These are phyloP conservation scores for Penicillium antarcticum DNA, from an alignment of 495 filamentous ascomycete genomes.

Conservation along the genomic window DNA sequence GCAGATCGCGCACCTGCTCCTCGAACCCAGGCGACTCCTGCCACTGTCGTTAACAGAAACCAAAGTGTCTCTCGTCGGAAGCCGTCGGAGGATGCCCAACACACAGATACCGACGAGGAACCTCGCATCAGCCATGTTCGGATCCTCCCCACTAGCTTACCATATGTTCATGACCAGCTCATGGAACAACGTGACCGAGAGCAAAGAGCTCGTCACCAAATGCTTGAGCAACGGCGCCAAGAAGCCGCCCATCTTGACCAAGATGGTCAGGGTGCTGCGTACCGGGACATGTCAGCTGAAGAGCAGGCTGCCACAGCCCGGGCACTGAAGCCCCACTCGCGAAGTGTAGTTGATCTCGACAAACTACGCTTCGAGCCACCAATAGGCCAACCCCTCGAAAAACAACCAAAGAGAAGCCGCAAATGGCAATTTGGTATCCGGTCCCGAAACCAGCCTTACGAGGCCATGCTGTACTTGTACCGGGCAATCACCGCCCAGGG, in stretches of 20 bases:
- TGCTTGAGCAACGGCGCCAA: constrained; percentile 25
- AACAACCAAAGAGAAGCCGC: constrained; percentile 63
- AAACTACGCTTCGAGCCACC: constrained; percentile 62
- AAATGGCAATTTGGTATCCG: constrained; percentile 98
- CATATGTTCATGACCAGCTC: constrained; percentile 82
- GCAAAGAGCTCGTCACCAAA: constrained; percentile 26
- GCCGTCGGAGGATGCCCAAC: constrained; percentile 22
- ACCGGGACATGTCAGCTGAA: constrained; percentile 55
- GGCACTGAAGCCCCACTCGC: constrained; percentile 76
- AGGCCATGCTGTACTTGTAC: constrained; percentile 92
- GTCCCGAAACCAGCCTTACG: constrained; percentile 85
- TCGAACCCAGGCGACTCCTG: constrained; percentile 18
- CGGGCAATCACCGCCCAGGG: constrained; percentile 83
- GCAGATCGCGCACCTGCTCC: constrained; percentile 20
- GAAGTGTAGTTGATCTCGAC: constrained; percentile 54
- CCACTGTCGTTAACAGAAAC: constrained; percentile 13
- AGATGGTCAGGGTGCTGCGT: constrained; percentile 40
- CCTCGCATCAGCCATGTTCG: constrained; percentile 71
- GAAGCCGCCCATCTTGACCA: constrained; percentile 38
- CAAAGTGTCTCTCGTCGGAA: constrained; percentile 28
- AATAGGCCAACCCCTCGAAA: constrained; percentile 58
- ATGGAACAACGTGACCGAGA: constrained; percentile 68
- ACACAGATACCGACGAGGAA: constrained; percentile 26
- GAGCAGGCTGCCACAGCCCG: constrained; percentile 73
- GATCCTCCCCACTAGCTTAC: constrained; percentile 84